Evolutionary conservation across 2,329 filamentous ascomycete genomes (phyloP).

Genomic region (Ilyonectria destructans): DNA sequence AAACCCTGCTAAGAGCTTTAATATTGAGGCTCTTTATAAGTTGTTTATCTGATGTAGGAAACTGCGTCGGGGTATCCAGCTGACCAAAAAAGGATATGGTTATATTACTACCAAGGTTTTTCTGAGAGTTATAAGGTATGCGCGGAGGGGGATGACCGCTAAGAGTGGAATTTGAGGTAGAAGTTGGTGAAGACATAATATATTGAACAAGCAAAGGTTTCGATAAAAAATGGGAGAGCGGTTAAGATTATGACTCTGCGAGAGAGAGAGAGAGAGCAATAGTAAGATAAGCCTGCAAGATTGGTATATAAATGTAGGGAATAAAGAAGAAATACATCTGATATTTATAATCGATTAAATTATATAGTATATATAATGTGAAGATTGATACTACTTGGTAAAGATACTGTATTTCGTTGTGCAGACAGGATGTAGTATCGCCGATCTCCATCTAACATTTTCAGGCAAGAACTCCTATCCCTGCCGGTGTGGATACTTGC

Average conservation of each 20-base stretch:
- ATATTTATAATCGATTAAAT: conserved; percentile 8
- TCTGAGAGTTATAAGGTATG: no score
- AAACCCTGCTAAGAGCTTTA: background rate
- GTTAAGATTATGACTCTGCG: background rate
- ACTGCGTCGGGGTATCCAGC: no score
- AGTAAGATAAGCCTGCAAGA: no score
- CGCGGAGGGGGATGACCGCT: background rate
- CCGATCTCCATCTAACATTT: background rate
- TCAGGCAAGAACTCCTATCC: conserved; percentile 1
- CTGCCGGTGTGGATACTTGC: conserved; percentile 4
- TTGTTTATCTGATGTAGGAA: no score
- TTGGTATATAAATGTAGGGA: background rate
- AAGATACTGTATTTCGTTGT: background rate
- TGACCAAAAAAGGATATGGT: no score
- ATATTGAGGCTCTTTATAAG: no score
- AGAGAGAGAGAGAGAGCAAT: no score
- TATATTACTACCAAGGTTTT: no score
- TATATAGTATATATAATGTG: conserved; percentile 1
- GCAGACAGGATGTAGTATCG: no score
- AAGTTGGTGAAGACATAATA: conserved; percentile 20
- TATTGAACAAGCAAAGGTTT: background rate
- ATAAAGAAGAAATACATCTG: background rate
- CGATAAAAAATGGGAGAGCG: background rate
- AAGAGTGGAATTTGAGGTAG: conserved; percentile 21
- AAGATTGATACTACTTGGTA: conserved; percentile 7